A percentile compares a stretch with the other conserved stretches of the same genome.
These are phyloP conservation scores for Choanephora cucurbitarum DNA, from an alignment of 371 early-diverging fungal species.

Conservation along the genomic window DNA sequence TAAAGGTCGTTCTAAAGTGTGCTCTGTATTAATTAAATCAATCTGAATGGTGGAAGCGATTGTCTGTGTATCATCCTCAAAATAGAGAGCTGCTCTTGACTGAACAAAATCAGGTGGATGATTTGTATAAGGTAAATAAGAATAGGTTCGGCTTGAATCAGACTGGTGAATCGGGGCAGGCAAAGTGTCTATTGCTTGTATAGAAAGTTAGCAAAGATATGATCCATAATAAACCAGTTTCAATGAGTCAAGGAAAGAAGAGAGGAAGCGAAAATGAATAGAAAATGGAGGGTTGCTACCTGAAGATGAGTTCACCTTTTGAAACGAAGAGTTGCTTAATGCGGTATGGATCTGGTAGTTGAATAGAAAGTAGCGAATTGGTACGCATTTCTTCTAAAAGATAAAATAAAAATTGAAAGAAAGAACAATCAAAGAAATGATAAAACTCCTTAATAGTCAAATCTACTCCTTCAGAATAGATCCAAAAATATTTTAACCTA, in stretches of 20 bases:
- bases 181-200: neutral
- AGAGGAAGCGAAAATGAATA: neutral
- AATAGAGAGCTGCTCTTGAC: slow-evolving; percentile 21
- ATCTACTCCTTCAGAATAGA: neutral
- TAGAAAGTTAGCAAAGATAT: neutral
- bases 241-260: neutral
- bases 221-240: too few relatives aligned
- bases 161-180: slow-evolving; percentile 13
- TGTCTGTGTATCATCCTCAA: slow-evolving; percentile 21
- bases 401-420: neutral
- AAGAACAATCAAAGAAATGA: neutral
- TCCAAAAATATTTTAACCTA: too few relatives aligned
- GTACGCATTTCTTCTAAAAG: slow-evolving; percentile 6
- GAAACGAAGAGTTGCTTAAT: slow-evolving; percentile 15
- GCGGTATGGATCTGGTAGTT: slow-evolving; percentile 21
- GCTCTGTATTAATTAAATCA: slow-evolving; percentile 19
- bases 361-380: slow-evolving; percentile 10
- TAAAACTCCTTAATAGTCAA: neutral
- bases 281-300: slow-evolving; percentile 7
- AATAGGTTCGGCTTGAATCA: slow-evolving; percentile 25
- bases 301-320: slow-evolving; percentile 20
- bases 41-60: slow-evolving; percentile 9
- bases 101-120: slow-evolving; percentile 28
- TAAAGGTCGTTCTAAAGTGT: neutral
- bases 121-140: slow-evolving; percentile 42